phyloP scores from a whole-genome alignment of 192 early-diverging fungal species.

The Chytriomyces sp. region DNA sequence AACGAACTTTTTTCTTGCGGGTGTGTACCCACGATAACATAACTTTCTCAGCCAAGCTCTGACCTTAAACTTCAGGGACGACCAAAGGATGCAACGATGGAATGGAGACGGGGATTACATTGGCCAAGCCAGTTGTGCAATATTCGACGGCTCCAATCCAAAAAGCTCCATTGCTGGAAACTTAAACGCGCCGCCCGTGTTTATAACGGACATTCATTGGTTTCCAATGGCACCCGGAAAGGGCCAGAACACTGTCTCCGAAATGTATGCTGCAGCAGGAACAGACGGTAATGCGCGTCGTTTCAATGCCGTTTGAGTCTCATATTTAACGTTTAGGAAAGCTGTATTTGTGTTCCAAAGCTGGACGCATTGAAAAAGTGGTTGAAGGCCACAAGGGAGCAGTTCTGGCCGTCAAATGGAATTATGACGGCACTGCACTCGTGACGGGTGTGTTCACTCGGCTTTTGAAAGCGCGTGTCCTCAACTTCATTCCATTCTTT shows the following conservation, averaged over 20 bases:
- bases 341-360: constrained; percentile 56
- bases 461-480: neutral
- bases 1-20: constrained; percentile 62
- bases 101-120: constrained; percentile 57
- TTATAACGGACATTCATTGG: constrained; percentile 58
- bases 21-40: constrained; percentile 23
- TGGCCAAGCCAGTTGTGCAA: constrained; percentile 32
- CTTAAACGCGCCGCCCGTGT: constrained; percentile 17
- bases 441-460: constrained; percentile 49
- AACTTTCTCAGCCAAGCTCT: neutral
- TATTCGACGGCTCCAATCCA: constrained; percentile 33
- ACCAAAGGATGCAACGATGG: constrained; percentile 54
- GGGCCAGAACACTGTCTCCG: constrained; percentile 37
- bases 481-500: neutral
- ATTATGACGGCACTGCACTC: constrained; percentile 57
- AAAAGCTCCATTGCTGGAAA: neutral
- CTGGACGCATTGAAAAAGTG: constrained; percentile 54
- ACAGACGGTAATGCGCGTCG: constrained; percentile 51
- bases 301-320: neutral
- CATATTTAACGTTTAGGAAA: constrained; percentile 43
- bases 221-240: constrained; percentile 52
- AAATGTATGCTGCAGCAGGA: constrained; percentile 52
- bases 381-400: constrained; percentile 65
- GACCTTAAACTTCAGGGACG: constrained; percentile 41
- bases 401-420: constrained; percentile 53